A percentile compares a stretch with the other conserved stretches of the same genome.
Evolutionary conservation across 257 asterid genomes (phyloP).

Genomic region (Forsythia viridissima): DNA sequence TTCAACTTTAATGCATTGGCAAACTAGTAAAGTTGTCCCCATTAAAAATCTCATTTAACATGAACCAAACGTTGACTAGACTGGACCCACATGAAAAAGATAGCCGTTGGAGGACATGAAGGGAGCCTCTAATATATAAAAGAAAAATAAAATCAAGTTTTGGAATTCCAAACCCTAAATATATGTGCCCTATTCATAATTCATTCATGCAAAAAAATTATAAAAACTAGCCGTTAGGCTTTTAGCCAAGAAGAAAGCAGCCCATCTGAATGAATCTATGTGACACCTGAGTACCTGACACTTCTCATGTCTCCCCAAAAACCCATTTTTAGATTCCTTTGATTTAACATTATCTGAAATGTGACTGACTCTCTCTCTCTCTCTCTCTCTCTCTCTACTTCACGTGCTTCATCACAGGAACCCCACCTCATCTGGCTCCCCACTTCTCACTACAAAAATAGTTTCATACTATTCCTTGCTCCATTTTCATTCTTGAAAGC

Average conservation of each 20-base stretch:
- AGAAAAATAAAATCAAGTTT: conserved; percentile 26
- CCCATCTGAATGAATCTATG: conserved; percentile 21
- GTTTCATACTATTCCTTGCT: conserved; percentile 17
- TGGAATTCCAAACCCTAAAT: conserved; percentile 32
- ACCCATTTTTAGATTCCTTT: conserved; percentile 16
- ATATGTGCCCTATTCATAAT: conserved; percentile 24
- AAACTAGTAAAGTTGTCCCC: conserved; percentile 9
- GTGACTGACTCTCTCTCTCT: conserved; percentile 7
- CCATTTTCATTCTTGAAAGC: not conserved
- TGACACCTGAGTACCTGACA: conserved; percentile 52
- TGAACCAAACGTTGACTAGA: conserved; percentile 23
- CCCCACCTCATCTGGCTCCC: conserved; percentile 22
- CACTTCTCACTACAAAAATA: conserved; percentile 24
- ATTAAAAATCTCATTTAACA: not conserved
- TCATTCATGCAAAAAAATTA: conserved; percentile 33
- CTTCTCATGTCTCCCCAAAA: conserved; percentile 32
- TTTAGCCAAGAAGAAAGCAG: conserved; percentile 13
- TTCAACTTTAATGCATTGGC: not conserved
- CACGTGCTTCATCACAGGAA: conserved; percentile 47
- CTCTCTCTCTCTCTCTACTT: conserved; percentile 24
- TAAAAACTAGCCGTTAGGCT: conserved; percentile 79
- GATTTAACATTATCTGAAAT: conserved; percentile 3
- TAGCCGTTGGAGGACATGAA: conserved; percentile 56
- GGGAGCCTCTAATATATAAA: conserved; percentile 37
- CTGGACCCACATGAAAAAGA: conserved; percentile 55